Percentiles rank a stretch among this genome's conserved stretches.
Conservation (phyloP, 352 stramenopile genomes). For the Achlya hypogyna region DNA sequence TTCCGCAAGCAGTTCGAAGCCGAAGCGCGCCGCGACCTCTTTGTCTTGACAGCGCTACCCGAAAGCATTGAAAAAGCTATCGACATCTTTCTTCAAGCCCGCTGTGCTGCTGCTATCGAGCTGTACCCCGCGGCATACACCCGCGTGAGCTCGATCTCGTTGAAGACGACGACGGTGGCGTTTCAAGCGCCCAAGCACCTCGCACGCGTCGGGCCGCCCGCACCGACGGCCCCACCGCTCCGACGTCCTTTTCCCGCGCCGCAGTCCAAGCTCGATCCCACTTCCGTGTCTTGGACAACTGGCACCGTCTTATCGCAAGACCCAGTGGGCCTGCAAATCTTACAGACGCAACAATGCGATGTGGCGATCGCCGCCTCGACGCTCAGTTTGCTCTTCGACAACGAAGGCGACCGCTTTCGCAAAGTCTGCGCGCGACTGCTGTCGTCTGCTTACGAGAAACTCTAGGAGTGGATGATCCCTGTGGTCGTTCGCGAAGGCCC, state of each 20-base stretch:
- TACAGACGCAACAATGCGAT: slow-evolving; percentile 62
- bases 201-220: not conserved
- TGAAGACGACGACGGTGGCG: not conserved
- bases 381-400: slow-evolving; percentile 60
- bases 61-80: not conserved
- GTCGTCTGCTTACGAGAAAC: not conserved
- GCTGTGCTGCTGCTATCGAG: not conserved
- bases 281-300: not conserved
- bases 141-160: not conserved
- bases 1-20: slow-evolving; percentile 14
- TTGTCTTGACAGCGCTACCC: slow-evolving; percentile 13
- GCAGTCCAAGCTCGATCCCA: not conserved
- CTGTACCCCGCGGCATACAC: not conserved
- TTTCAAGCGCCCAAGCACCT: not conserved
- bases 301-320: slow-evolving; percentile 43
- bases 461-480: not conserved
- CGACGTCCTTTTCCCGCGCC: not conserved
- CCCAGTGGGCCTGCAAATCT: slow-evolving; percentile 38
- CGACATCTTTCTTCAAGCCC: not conserved
- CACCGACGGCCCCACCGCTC: not conserved
- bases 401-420: slow-evolving; percentile 24
- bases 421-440: slow-evolving; percentile 20
- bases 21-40: not conserved
- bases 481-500: not conserved
- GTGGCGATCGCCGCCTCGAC: slow-evolving; percentile 59